A percentile compares a stretch with the other conserved stretches of the same genome.
phyloP scores from a whole-genome alignment of 192 early-diverging fungal species.

The Coemansia sp. region DNA sequence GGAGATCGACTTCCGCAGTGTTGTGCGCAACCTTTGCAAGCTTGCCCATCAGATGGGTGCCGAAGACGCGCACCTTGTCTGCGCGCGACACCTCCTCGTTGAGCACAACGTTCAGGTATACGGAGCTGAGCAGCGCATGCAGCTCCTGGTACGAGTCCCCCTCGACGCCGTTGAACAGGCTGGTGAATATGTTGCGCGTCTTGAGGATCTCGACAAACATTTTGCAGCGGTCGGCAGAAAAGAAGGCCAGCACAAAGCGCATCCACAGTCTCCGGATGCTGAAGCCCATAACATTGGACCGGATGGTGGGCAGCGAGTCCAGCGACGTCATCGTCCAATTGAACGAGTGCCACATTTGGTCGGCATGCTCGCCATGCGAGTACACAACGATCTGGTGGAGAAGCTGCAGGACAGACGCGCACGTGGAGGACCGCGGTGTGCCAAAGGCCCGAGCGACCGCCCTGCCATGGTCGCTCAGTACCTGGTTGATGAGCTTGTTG shows the following conservation, averaged over 20 bases:
- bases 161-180: constrained; percentile 34
- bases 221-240: constrained; percentile 34
- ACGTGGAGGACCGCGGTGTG: constrained; percentile 35
- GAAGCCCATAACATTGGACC: constrained; percentile 32
- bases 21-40: constrained; percentile 33
- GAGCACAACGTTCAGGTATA: constrained; percentile 31
- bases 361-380: constrained; percentile 36
- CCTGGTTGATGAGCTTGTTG: constrained; percentile 22
- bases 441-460: constrained; percentile 32
- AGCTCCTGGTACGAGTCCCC: constrained; percentile 45
- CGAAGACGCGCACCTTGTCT: constrained; percentile 40
- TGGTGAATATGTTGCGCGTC: constrained; percentile 18
- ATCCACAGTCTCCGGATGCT: constrained; percentile 46
- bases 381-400: constrained; percentile 35
- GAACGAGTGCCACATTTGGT: constrained; percentile 32
- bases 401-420: constrained; percentile 38
- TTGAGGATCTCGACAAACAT: constrained; percentile 29
- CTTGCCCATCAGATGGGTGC: constrained; percentile 25
- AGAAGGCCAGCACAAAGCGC: constrained; percentile 49
- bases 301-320: constrained; percentile 15
- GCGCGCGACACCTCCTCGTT: constrained; percentile 19
- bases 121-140: constrained; percentile 24
- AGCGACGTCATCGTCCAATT: constrained; percentile 42
- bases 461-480: constrained; percentile 32
- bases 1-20: constrained; percentile 10